Percentiles rank a stretch among this genome's conserved stretches.
phyloP scores from a whole-genome alignment of 2,329 filamentous ascomycete genomes.

The Monilinia fructigena region DNA sequence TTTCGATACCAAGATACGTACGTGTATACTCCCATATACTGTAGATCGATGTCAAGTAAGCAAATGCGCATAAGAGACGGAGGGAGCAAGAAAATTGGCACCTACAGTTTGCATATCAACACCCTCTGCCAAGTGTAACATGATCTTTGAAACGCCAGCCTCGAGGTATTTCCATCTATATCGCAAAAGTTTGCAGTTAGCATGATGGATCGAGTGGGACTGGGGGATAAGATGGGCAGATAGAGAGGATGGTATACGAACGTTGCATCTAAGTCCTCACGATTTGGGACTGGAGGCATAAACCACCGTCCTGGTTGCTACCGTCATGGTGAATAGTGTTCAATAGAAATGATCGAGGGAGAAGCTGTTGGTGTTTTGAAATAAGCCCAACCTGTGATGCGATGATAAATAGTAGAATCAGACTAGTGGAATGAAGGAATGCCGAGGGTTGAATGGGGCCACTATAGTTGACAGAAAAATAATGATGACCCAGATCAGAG shows the following conservation, averaged over 20 bases:
- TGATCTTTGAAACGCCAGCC: conserved; percentile 84
- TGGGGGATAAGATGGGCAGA: not conserved
- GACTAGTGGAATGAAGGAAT: not conserved
- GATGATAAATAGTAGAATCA: not conserved
- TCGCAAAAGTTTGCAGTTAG: not conserved
- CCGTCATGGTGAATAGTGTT: conserved; percentile 26
- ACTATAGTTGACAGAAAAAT: not conserved
- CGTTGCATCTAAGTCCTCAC: conserved; percentile 63
- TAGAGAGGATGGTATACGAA: conserved; percentile 44
- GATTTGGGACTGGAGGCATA: conserved; percentile 60
- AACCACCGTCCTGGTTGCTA: conserved; percentile 26
- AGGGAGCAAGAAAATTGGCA: conserved; percentile 21
- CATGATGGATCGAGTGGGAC: not conserved
- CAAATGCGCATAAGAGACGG: conserved; percentile 12
- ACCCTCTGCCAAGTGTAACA: conserved; percentile 86
- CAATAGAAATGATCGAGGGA: not conserved
- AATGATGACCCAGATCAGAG: not conserved
- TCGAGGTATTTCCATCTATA: conserved; percentile 86
- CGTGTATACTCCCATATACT: conserved; percentile 98
- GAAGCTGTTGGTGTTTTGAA: not conserved
- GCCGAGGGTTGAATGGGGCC: not conserved
- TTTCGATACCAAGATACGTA: conserved; percentile 43
- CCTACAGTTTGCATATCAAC: conserved; percentile 86
- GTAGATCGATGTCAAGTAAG: conserved; percentile 25
- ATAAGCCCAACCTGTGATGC: not conserved